Evolutionary conservation across 2,329 filamentous ascomycete genomes (phyloP), one percentile per base, ranked within the genome.

Genomic region (Fusarium kyushuense): DNA sequence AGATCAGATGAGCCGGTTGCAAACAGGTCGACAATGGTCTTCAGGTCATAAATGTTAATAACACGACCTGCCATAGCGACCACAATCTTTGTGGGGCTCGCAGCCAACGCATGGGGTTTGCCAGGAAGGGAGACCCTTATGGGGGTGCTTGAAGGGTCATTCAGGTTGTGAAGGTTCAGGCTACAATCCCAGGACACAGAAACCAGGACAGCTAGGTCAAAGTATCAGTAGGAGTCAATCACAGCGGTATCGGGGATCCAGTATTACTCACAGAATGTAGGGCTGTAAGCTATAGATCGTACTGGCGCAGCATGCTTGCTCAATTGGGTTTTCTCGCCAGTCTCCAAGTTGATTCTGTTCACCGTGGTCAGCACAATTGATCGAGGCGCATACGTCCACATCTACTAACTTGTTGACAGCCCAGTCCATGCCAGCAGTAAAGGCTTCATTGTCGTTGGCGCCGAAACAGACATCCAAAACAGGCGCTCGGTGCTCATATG

Each of bases 151-250:
- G 76, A 84, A 63, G 80, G 82, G 75, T 81, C 81, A 72, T 77
- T 81, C 47, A 90, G 83, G 74, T 91, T 86, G 82, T 97, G 93
- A 59, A 97, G 85, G 78, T 97, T 94, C 43, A 99, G 85, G 9
- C 92, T 97, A 65, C 87, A 89, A 79, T 99, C 95, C 96, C 96
- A 99, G 8, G 94, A 96, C 53, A 92, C 92, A 56, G 94, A 97
- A 70, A 98, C 85, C 59, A 99, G 86, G 66, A 97, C 84, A 48
- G 87, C 87, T 89, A 67, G 12, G 9, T 43, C 13, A 25, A 25
- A 25, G 23, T 33, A 61, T 75, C 52, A 76, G 67, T 46, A 52
- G 53, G 29, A 30, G 25, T 45, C 33, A 43, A 42, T 29, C 43
- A 35, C 29, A 13, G 46, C 48, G 54, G 45, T 27, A 27, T n/a